Evolutionary conservation across 106 monocot species (phyloP).

Genomic region (Dioscorea dumetorum): DNA sequence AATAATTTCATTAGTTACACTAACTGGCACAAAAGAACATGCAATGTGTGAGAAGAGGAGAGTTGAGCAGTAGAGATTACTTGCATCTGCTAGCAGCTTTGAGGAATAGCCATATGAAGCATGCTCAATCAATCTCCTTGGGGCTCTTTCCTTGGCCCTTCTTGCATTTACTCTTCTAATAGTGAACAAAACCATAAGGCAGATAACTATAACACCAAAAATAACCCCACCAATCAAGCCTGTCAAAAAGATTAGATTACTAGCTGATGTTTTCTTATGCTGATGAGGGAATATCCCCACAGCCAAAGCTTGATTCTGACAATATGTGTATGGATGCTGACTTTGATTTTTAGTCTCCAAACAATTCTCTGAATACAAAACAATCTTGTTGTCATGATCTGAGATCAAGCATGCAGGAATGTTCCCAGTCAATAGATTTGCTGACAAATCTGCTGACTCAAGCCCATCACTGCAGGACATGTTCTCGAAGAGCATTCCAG

Average conservation of each 20-base stretch:
- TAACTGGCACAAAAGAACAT: too few relatives aligned
- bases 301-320: slow-evolving; percentile 83
- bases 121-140: slow-evolving; percentile 60
- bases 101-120: slow-evolving; percentile 78
- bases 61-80: slow-evolving; percentile 36
- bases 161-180: slow-evolving; percentile 28
- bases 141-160: slow-evolving; percentile 36
- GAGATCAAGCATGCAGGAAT: slow-evolving; percentile 59
- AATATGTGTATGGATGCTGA: slow-evolving; percentile 68
- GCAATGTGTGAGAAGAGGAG: too few relatives aligned
- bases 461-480: slow-evolving; percentile 62
- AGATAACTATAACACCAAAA: slow-evolving; percentile 20
- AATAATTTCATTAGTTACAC: too few relatives aligned
- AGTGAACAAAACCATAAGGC: slow-evolving; percentile 24
- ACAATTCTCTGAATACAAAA: slow-evolving; percentile 62
- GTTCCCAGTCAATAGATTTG: slow-evolving; percentile 71
- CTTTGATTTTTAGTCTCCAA: slow-evolving; percentile 28
- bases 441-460: slow-evolving; percentile 59
- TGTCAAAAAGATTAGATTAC: slow-evolving; percentile 24
- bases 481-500: slow-evolving; percentile 74
- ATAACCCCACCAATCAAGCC: slow-evolving; percentile 30
- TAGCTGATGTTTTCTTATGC: slow-evolving; percentile 16
- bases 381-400: slow-evolving; percentile 14
- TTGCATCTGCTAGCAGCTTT: slow-evolving; percentile 84
- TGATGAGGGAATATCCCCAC: slow-evolving; percentile 56